Evolutionary conservation across 176 grass and related monocot genomes (phyloP), one percentile per base, ranked within the genome.

Genomic region (Cenchrus americanus): DNA sequence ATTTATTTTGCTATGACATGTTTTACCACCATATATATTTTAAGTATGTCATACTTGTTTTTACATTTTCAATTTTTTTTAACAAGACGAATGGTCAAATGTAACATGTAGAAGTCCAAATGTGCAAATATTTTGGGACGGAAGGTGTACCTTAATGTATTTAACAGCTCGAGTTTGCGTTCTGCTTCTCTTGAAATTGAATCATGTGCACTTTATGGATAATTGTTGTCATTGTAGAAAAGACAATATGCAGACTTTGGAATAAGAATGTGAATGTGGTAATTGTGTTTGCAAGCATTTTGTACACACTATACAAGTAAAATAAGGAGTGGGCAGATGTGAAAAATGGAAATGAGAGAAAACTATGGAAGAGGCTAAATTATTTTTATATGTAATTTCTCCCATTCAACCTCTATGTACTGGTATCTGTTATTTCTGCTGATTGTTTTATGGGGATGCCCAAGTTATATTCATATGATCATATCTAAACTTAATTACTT

Each of bases 361-460:
- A 52, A 7, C 47, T 52, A 10, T 24, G 24, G 49, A 19, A 32
- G 30, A 32, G 14, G 8, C 14, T 73, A 11, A 27, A 73, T 73
- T 1, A 22, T 50, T 14, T 67, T 73, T 51, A 8, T 53, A 52
- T 72, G 19, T 2, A 47, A 24, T 23, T 61, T 37, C 34, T 84
- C 68, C 47, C 24, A 37, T 37, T 37, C 34, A 37, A 37, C 34
- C 34, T 37, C 34, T 37, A 37, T 37, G 34, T 37, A 37, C 34
- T 23, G 78, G 41, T 24, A 26, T 77, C 42, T 62, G 51, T 65
- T 54, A 65, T 90, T 61, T 82, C 50, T 86, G 58, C 58, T 47
- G 6, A 54, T 24, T 71, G 44, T 77, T 54, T 71, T 60, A 30
- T 61, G 48, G 15, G 15, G 34, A 37, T 30, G 22, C 5, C 22